Conservation (phyloP, 2,329 filamentous ascomycete species). For the Fusarium sterilihyphosum region DNA sequence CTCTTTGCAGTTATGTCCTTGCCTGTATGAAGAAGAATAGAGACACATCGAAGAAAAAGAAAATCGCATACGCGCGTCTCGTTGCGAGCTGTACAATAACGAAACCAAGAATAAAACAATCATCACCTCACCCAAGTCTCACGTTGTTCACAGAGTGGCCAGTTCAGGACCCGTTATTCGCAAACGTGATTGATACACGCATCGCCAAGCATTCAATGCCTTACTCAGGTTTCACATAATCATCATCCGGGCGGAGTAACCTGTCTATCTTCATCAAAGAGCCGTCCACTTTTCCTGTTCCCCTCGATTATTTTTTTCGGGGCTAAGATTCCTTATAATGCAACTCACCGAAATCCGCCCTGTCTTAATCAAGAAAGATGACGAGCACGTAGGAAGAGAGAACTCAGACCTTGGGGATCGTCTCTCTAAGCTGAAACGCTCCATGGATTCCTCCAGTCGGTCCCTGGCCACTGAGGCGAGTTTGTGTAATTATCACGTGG, state of each 20-base stretch:
- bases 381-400: background rate
- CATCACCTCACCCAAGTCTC: constrained; percentile 13
- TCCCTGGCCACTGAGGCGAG: constrained; percentile 7
- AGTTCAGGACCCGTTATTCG: constrained; percentile 20
- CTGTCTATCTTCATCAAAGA: constrained; percentile 25
- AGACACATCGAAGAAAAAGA: constrained; percentile 2
- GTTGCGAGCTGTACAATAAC: constrained; percentile 4
- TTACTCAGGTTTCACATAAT: constrained; percentile 29
- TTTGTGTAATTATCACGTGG: constrained; percentile 13
- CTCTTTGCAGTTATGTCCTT: background rate
- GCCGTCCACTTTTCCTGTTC: background rate
- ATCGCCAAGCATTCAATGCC: constrained; percentile 1
- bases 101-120: constrained; percentile 17
- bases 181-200: constrained; percentile 14
- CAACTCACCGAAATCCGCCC: constrained; percentile 10
- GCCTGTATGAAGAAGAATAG: background rate
- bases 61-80: background rate
- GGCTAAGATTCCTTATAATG: constrained; percentile 10
- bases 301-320: constrained; percentile 2
- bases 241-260: constrained; percentile 11
- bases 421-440: constrained; percentile 18
- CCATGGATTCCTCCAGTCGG: background rate
- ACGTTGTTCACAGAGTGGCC: constrained; percentile 11
- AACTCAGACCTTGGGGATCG: constrained; percentile 3
- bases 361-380: background rate